Evolutionary conservation across 495 filamentous ascomycete genomes (phyloP), one percentile per base, ranked within the genome.

Genomic region (Trichoderma orchidacearum): DNA sequence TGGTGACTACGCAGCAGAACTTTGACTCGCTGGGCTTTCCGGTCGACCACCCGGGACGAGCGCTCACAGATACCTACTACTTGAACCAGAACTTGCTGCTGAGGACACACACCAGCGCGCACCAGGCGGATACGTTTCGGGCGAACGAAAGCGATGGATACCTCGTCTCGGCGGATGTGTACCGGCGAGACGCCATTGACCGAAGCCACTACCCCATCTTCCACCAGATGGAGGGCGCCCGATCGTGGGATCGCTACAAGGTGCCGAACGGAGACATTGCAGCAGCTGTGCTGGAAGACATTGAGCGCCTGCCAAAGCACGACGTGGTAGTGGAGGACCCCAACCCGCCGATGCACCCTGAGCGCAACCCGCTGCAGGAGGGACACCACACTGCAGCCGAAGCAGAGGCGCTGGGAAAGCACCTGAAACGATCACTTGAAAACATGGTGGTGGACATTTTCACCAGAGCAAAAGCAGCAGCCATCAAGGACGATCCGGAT

Each of bases 201-300:
- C 83, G 88, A 54, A 88, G 81, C 61, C 93, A 98, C 69, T 96
- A 96, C 75, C 93, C 93, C 3, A 80, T 96, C 56, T 98, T 98
- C 70, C 94, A 98, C 71, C 93, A 98, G 72, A 96, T 97, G 90
- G 93, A 98, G 66, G 94, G 90, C 13, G 91, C 92, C 7, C 77
- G 84, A 60, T 83, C 90, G 57, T 98, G 93, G 93, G 88, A 94
- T 68, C 81, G 90, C 11, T 66, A 54, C 21, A 75, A 73, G 57
- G 73, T 80, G 6, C 72, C 80, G 6, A 71, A 73, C 51, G 78
- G 76, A 18, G 75, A 89, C 57, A 70, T 91, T 3, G 80, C 82
- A 50, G 71, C 74, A 54, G 79, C 76, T 54, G 81, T 92, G 41
- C 78, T 70, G 69, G 76, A 74, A 53, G 87, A 90, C 62, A 51